Evolutionary conservation across 1,284 basidiomycete genomes (phyloP), one percentile per base, ranked within the genome.

Genomic region (Ceratobasidium sp.): DNA sequence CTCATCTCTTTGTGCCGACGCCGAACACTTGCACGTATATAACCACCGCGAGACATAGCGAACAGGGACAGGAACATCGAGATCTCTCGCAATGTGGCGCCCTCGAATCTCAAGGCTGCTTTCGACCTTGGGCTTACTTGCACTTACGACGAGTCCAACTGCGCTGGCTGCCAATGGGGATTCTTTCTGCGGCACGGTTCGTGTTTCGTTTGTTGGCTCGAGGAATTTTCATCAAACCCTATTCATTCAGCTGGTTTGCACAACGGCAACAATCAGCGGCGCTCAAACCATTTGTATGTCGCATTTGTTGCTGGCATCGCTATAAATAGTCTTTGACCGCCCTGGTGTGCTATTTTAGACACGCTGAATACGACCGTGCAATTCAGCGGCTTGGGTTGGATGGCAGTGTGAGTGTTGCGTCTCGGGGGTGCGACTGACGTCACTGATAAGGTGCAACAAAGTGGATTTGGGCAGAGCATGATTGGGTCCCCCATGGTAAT

Each of bases 401-500:
- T 75, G 62, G 74, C 74, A 6, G 46, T 69, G 73, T 73, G 38
- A 28, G 73, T 70, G 14, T 57, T 54, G 26, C 16, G 7, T 8
- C n/a, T 46, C 35, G 23, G 35, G 16, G 2, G 21, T 16, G 23
- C 41, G 8, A 55, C 5, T 41, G 35, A 57, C 35, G 5, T 41
- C 38, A 41, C 21, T 16, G 41, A 38, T 58, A n/a, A 57, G 4
- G n/a, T 52, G n/a, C 7, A 49, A 18, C 18, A 21, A 44, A 80
- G 80, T 76, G 81, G 81, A 4, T 81, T 81, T 64, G 81, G 81
- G 0, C 66, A 69, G 0, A 66, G 72, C 21, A 82, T 82, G 81
- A 72, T 77, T 49, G 75, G 77, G 52, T 77, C 79, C 2, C 79
- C 81, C 0, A 80, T 83, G 78, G 77, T 83, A 38, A 81, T 84